Evolutionary conservation across 441 rosid genomes (phyloP), one percentile per base, ranked within the genome.

Genomic region (Erysimum cheiri): DNA sequence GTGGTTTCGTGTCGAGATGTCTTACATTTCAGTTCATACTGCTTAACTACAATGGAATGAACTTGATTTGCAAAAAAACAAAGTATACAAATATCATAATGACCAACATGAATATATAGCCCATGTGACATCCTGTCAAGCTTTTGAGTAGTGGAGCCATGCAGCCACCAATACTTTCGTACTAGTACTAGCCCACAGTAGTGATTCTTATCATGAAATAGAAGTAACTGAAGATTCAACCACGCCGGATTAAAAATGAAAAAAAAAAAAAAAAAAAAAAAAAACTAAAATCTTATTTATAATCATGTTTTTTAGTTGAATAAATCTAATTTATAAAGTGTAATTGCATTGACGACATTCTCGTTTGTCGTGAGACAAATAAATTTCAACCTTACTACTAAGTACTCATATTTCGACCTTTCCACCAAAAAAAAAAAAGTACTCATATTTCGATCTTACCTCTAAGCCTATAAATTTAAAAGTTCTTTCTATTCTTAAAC

Each of bases 1-100:
- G 50, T 55, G 39, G 46, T 50, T 67, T 60, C 56, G 26, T 74
- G 78, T 53, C 33, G 37, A 41, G 48, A 41, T 60, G n/a, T 52
- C 63, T 60, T 58, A 24, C 63, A 60, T 50, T 36, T 60, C 62
- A 50, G 41, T 24, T 73, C 48, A 32, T 50, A 58, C 47, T 66
- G 13, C 47, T 46, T 53, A 54, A 44, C 40, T 11, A 46, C 37
- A 40, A 12, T 19, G 60, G 36, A 39, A 13, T 39, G 24, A 32
- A 31, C 6, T 43, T 19, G 8, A 13, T 39, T 3, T 22, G 2
- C 24, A 22, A 17, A 29, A 5, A 32, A 15, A 8, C 10, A 5
- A 17, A 6, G 8, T 26, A 15, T 17, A 10, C 10, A 29, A 17
- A 10, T 10, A 10, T 22, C 24, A 22, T 22, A 22, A 22, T 1